Evolutionary conservation across 768 basidiomycete species (phyloP).

Genomic region (Hygrophoropsis aurantiaca): DNA sequence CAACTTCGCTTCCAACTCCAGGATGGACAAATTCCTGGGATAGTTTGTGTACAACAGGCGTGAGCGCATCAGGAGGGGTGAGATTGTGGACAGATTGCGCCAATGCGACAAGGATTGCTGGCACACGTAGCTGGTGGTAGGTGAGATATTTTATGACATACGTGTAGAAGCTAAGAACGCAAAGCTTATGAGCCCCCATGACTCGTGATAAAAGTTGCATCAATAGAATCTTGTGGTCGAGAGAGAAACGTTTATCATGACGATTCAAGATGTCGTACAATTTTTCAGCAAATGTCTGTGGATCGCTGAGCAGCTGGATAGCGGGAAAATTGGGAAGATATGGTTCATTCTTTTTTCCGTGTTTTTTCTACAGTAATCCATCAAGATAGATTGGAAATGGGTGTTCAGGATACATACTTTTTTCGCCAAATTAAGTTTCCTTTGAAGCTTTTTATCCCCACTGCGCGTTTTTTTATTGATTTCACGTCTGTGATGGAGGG

Average conservation of each 20-base stretch:
- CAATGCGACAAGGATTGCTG: slow-evolving; percentile 89
- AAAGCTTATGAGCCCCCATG: slow-evolving; percentile 90
- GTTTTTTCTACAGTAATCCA: slow-evolving; percentile 34
- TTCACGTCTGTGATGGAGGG: slow-evolving; percentile 81
- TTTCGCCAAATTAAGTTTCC: slow-evolving; percentile 70
- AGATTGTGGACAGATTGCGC: slow-evolving; percentile 95
- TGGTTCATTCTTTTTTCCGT: slow-evolving; percentile 17
- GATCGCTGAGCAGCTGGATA: slow-evolving; percentile 88
- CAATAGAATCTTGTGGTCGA: slow-evolving; percentile 95
- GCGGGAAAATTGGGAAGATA: slow-evolving; percentile 81
- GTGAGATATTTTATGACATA: slow-evolving; percentile 94
- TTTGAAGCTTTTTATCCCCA: slow-evolving; percentile 77
- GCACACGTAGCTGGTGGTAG: slow-evolving; percentile 88
- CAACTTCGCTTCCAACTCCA: slow-evolving; percentile 92
- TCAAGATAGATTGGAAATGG: slow-evolving; percentile 1
- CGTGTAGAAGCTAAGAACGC: slow-evolving; percentile 92
- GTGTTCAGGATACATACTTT: slow-evolving; percentile 45
- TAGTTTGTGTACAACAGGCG: slow-evolving; percentile 86
- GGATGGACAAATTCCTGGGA: slow-evolving; percentile 97
- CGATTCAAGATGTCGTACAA: slow-evolving; percentile 80
- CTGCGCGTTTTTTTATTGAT: slow-evolving; percentile 92
- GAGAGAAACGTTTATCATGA: slow-evolving; percentile 92
- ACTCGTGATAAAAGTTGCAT: slow-evolving; percentile 96
- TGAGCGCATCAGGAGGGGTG: slow-evolving; percentile 89
- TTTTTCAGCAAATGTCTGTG: slow-evolving; percentile 94